Evolutionary conservation across 169 alveolate species (phyloP).

Genomic region (Cryptosporidium baileyi): DNA sequence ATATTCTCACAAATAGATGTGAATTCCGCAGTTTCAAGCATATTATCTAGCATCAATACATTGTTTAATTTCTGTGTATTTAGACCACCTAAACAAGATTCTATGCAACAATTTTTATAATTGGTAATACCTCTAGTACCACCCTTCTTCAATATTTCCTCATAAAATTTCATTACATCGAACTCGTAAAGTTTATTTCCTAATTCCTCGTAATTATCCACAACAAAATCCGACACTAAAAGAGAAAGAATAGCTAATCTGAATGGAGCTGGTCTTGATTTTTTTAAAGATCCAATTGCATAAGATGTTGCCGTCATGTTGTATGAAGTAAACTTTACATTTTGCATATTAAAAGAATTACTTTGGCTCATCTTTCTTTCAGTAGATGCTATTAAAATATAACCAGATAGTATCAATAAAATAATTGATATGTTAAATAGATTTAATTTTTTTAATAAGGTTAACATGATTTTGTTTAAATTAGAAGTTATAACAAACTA

Average conservation of each 20-base stretch:
- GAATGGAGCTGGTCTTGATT: slow-evolving; percentile 50
- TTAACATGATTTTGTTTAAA: too few species aligned
- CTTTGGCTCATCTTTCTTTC: neutral
- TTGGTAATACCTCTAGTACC: slow-evolving; percentile 15
- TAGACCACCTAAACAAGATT: slow-evolving; percentile 2
- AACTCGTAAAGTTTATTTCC: slow-evolving; percentile 7
- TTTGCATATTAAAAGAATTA: too few species aligned
- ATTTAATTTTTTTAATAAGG: too few species aligned
- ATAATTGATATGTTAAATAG: too few species aligned
- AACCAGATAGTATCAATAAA: too few species aligned
- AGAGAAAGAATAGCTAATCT: slow-evolving; percentile 38
- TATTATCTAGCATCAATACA: neutral
- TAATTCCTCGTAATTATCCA: slow-evolving; percentile 5
- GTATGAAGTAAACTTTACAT: too few species aligned
- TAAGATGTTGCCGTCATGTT: too few species aligned
- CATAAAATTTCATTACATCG: slow-evolving; percentile 29
- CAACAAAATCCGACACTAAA: slow-evolving; percentile 14
- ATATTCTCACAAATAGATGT: slow-evolving; percentile 11
- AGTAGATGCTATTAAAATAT: neutral
- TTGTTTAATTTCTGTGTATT: neutral
- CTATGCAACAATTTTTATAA: slow-evolving; percentile 5
- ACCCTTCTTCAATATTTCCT: slow-evolving; percentile 29
- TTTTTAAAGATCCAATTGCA: neutral
- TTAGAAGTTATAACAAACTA: too few species aligned
- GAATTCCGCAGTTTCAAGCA: neutral